phyloP scores from a whole-genome alignment of 2,329 filamentous ascomycete species.

The Epichloe sp. region DNA sequence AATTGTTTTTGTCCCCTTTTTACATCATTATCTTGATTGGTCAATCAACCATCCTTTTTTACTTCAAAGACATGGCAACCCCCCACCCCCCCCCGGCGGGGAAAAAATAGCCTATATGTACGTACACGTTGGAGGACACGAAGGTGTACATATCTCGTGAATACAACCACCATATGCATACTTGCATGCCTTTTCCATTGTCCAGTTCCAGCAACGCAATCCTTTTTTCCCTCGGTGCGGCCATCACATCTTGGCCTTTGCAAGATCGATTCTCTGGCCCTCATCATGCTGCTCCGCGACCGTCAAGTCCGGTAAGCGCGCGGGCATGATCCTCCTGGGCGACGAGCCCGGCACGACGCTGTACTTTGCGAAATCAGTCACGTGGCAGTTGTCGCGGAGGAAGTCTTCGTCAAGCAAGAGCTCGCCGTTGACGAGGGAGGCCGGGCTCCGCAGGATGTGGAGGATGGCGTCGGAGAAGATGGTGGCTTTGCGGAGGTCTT shows the following conservation, averaged over 20 bases:
- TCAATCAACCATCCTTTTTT: not conserved
- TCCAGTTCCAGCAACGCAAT: no score
- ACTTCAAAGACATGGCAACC: not conserved
- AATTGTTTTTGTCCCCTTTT: not conserved
- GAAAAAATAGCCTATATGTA: not conserved
- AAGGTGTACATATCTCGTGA: not conserved
- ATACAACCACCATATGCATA: not conserved
- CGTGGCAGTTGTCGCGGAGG: constrained; percentile 46
- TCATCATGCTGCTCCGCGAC: constrained; percentile 74
- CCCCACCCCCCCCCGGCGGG: not conserved
- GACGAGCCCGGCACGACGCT: constrained; percentile 47
- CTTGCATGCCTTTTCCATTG: no score
- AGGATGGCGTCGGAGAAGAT: constrained; percentile 74
- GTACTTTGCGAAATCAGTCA: constrained; percentile 63
- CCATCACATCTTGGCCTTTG: constrained; percentile 24
- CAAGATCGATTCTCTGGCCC: constrained; percentile 48
- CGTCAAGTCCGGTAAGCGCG: constrained; percentile 50
- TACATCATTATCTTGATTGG: not conserved
- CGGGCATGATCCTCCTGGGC: constrained; percentile 70
- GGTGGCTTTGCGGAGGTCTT: constrained; percentile 50
- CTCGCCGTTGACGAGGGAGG: constrained; percentile 52
- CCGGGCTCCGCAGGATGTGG: constrained; percentile 51
- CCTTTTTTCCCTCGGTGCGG: no score
- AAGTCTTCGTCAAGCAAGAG: constrained; percentile 74
- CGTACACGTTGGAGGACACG: not conserved